These are phyloP conservation scores for Stipa capillata DNA, from an alignment of 176 grass and related monocot genomes.

Conservation along the genomic window DNA sequence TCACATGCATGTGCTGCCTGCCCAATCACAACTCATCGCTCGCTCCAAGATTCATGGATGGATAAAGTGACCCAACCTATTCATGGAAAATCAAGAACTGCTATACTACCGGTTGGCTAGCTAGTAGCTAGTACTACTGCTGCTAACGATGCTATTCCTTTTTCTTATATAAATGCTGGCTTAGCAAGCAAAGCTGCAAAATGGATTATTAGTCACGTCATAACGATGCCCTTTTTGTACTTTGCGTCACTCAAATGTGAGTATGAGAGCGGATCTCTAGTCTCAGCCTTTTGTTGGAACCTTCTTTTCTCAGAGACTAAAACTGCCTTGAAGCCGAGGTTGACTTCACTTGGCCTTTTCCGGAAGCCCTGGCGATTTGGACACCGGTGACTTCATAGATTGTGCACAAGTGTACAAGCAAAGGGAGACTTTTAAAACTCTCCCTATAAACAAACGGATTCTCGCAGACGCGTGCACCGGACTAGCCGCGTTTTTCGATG, in stretches of 20 bases:
- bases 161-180: neutral
- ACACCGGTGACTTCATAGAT: neutral
- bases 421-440: neutral
- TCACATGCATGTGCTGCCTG: neutral
- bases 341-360: conserved; percentile 12
- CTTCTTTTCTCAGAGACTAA: neutral
- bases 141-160: neutral
- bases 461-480: neutral
- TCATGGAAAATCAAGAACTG: neutral
- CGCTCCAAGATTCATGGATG: conserved; percentile 21
- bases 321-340: conserved; percentile 8
- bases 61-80: conserved; percentile 6
- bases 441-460: conserved; percentile 4
- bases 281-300: neutral
- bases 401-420: neutral
- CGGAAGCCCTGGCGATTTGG: neutral
- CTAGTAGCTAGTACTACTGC: neutral
- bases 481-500: conserved; percentile 6
- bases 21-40: neutral
- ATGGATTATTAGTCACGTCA: conserved; percentile 28
- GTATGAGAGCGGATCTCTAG: neutral
- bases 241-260: neutral
- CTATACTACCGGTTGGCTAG: neutral
- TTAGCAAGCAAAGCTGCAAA: neutral
- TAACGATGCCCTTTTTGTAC: neutral